These are phyloP conservation scores for Eudorina sp. DNA, from an alignment of 139 green algal species.

Conservation along the genomic window DNA sequence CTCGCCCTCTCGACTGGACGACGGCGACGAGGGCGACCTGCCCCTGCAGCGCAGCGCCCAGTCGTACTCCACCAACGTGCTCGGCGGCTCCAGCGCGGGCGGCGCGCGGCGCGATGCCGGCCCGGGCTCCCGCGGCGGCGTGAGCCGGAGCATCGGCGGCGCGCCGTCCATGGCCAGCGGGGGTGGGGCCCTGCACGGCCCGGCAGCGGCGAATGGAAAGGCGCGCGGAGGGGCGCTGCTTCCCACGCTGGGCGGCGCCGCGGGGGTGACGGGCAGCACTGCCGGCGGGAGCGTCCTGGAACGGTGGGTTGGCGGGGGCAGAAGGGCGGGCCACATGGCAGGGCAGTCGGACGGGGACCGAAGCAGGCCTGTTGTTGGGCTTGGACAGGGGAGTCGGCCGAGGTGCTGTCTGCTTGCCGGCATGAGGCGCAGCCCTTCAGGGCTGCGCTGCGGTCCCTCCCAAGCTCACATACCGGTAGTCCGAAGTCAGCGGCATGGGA, in stretches of 20 bases:
- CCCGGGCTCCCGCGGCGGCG: background rate
- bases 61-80: background rate
- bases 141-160: constrained; percentile 11
- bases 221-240: constrained; percentile 11
- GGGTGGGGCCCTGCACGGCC: background rate
- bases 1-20: background rate
- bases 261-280: background rate
- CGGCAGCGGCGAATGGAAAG: background rate
- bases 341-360: background rate
- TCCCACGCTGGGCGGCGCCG: constrained; percentile 6
- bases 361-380: background rate
- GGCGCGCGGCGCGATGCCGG: background rate
- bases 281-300: background rate
- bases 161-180: background rate
- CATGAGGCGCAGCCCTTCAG: no score
- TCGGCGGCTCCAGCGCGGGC: background rate
- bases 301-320: background rate
- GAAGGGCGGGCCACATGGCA: background rate
- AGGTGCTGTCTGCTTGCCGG: no score
- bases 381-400: background rate
- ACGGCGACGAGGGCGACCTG: background rate
- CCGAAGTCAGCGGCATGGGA: no score
- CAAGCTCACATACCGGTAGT: no score
- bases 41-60: constrained; percentile 5
- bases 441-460: no score